Base-by-base conservation (phyloP, 164 flowering plant genomes). In the Vitis rotundifolia region DNA sequence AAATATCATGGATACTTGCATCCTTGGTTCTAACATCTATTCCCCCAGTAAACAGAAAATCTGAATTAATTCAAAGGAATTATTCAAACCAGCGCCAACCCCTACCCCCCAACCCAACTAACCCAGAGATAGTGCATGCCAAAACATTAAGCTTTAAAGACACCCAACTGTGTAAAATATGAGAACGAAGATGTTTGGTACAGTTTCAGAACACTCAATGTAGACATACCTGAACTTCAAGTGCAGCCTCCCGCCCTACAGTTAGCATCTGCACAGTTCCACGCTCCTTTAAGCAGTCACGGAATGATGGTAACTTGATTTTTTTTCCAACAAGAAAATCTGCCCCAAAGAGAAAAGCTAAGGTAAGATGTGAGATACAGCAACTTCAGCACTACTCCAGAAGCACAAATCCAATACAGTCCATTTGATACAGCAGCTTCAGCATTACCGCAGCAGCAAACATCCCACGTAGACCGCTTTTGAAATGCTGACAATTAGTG, bases 241-340 rank as follows among this genome's bases (percentile, higher is more conserved):
- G 78, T 53, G 99, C 98, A 73, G 93, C 97, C 76, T 96, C 99
- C 68, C 98, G 81, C 4, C 97, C 89, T 9, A 93, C 76, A 44
- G 99, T 92, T 67, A 96, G 78, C 97, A 96, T 93, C 81, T 93
- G 95, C 60, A 93, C 89, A 49, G 95, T 90, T 75, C 97, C 95
- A 60, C 95, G 90, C 75, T 96, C 98, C 78, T 76, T 86, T 63
- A 96, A 81, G 78, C 89, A 84, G 76, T 93, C 95, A 63, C 86
- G 89, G 74, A 93, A 96, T 64, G 94, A 89, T 67, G 98, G 99
- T 73, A 96, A 73, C 53, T 85, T 94, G 68, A 96, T 81, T 81
- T 89, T 93, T 84, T 92, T 93, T 75, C 91, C 97, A 74, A 76
- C 69, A 50, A 86, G 69, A 80, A 92, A 92, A 88, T 96, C 97